These are phyloP conservation scores for Guadua angustifolia DNA, from an alignment of 176 grass and related monocot species.

Conservation along the genomic window DNA sequence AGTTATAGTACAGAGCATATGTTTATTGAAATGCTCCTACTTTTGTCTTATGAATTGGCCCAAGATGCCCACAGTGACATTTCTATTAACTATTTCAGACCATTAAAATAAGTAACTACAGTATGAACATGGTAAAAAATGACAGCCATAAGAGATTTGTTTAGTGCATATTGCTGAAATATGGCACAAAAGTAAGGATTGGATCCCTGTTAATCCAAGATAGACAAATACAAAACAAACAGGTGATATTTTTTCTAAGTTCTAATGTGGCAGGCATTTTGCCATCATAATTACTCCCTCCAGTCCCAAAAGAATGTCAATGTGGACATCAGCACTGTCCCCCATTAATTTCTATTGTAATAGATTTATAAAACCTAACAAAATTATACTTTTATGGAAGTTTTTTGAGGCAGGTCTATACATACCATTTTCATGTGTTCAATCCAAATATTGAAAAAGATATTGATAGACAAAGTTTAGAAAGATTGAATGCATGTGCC, in stretches of 20 bases:
- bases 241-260: not conserved
- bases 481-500: too few species aligned
- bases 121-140: conserved; percentile 1
- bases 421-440: too few species aligned
- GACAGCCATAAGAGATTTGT: not conserved
- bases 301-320: too few species aligned
- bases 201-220: not conserved
- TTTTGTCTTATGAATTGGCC: not conserved
- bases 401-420: too few species aligned
- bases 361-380: too few species aligned
- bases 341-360: too few species aligned
- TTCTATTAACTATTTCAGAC: not conserved
- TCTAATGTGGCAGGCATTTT: not conserved
- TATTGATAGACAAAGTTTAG: too few species aligned
- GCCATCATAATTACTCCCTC: conserved; percentile 1
- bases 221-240: not conserved
- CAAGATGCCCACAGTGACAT: conserved; percentile 1
- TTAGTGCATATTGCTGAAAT: not conserved
- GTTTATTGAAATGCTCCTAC: not conserved
- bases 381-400: too few species aligned
- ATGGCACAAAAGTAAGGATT: conserved; percentile 20
- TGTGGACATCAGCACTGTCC: too few species aligned
- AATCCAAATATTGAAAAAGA: too few species aligned
- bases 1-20: conserved; percentile 26
- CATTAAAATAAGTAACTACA: conserved; percentile 23